Evolutionary conservation across 768 basidiomycete genomes (phyloP).

Genomic region (Collybia nuda): DNA sequence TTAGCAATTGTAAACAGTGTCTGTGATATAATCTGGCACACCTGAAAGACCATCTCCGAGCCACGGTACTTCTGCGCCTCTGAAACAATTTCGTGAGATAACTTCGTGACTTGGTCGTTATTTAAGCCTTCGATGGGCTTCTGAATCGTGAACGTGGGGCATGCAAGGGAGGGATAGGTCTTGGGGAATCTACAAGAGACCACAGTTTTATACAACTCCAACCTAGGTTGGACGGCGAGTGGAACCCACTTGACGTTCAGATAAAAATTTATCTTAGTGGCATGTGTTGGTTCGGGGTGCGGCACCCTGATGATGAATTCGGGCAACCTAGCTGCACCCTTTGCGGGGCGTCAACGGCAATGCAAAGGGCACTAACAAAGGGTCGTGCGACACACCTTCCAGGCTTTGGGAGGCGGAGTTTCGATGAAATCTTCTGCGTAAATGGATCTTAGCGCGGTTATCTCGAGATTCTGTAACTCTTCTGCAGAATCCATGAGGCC

Average conservation of each 20-base stretch:
- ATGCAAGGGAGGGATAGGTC: constrained; percentile 76
- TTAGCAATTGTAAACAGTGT: background rate
- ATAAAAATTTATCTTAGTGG: constrained; percentile 57
- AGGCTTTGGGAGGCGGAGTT: constrained; percentile 73
- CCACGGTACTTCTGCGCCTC: constrained; percentile 69
- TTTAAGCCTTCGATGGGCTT: constrained; percentile 62
- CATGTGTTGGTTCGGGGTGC: constrained; percentile 66
- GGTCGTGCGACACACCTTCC: constrained; percentile 58
- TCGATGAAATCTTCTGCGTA: constrained; percentile 78
- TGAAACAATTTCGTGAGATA: constrained; percentile 58
- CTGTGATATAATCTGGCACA: constrained; percentile 25
- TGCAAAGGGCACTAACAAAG: background rate
- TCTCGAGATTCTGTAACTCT: constrained; percentile 67
- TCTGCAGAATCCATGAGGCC: constrained; percentile 69
- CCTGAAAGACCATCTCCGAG: constrained; percentile 79
- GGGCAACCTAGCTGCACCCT: constrained; percentile 69
- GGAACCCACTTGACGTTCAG: constrained; percentile 66
- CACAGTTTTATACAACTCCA: background rate
- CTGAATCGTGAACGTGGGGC: constrained; percentile 66
- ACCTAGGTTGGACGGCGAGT: background rate
- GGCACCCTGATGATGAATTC: constrained; percentile 76
- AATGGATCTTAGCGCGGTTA: constrained; percentile 78
- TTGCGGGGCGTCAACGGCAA: constrained; percentile 5
- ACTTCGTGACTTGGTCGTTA: constrained; percentile 52
- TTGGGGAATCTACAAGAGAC: constrained; percentile 61